phyloP scores from a whole-genome alignment of 2,329 filamentous ascomycete genomes.

The Delphinella strobiligena region DNA sequence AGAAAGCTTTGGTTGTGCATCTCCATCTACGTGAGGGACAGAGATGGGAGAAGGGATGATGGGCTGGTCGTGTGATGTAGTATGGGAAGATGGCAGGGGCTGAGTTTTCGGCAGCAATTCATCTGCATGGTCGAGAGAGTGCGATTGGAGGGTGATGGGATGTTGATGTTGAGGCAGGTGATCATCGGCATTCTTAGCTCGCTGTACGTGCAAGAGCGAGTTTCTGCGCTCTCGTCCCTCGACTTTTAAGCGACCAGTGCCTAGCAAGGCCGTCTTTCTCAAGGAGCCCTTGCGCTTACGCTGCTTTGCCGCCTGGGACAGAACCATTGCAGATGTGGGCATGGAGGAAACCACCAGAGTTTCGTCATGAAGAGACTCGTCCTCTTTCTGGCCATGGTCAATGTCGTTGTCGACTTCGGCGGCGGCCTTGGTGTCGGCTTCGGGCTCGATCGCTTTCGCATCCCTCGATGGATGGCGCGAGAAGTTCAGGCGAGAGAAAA shows the following conservation, averaged over 20 bases:
- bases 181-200: slow-evolving; percentile 8
- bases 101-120: too few species aligned
- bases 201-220: slow-evolving; percentile 20
- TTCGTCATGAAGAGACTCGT: too few species aligned
- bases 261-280: slow-evolving; percentile 74
- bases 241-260: slow-evolving; percentile 47
- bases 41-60: not conserved
- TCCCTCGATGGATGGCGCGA: slow-evolving; percentile 39
- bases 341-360: slow-evolving; percentile 19
- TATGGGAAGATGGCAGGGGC: too few species aligned
- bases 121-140: not conserved
- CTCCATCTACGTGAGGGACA: not conserved
- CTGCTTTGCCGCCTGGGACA: slow-evolving; percentile 37
- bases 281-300: slow-evolving; percentile 72
- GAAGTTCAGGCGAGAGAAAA: slow-evolving; percentile 60
- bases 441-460: slow-evolving; percentile 1
- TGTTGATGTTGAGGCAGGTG: not conserved
- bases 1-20: not conserved
- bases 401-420: too few species aligned
- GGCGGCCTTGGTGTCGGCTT: too few species aligned
- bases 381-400: too few species aligned
- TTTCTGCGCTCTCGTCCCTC: slow-evolving; percentile 41
- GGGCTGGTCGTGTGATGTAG: not conserved
- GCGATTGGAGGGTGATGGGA: not conserved
- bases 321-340: slow-evolving; percentile 37